phyloP scores from a whole-genome alignment of 2,329 filamentous ascomycete species.

The Sordariomycetes sp. region DNA sequence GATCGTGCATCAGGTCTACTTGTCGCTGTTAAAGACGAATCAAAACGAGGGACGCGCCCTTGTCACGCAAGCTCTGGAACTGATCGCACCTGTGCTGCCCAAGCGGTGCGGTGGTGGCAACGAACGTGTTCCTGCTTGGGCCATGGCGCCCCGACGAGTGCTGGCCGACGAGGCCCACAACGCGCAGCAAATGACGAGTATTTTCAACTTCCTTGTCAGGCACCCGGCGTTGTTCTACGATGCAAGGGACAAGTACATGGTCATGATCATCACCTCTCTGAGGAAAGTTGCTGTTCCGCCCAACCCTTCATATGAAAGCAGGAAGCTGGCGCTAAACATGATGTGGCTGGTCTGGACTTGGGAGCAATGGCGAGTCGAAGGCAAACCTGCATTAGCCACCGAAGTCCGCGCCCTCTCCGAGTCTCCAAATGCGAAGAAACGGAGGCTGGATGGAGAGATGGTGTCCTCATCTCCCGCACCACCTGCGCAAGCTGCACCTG shows the following conservation, averaged over 20 bases:
- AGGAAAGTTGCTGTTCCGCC: constrained; percentile 78
- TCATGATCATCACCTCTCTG: constrained; percentile 80
- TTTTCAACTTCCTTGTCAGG: constrained; percentile 91
- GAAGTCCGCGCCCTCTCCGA: constrained; percentile 39
- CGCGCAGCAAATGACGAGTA: constrained; percentile 89
- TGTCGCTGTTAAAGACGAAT: constrained; percentile 81
- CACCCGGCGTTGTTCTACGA: constrained; percentile 94
- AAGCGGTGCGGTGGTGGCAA: constrained; percentile 65
- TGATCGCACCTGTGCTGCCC: constrained; percentile 88
- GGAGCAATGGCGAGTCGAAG: constrained; percentile 75
- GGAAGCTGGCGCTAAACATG: constrained; percentile 82
- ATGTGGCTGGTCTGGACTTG: constrained; percentile 88
- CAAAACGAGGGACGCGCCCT: constrained; percentile 89
- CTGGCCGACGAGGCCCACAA: constrained; percentile 92
- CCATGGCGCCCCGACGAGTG: constrained; percentile 81
- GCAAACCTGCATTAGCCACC: constrained; percentile 26
- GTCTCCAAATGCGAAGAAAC: constrained; percentile 67
- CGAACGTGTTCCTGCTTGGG: constrained; percentile 77
- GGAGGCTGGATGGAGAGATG: constrained; percentile 59
- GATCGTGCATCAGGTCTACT: constrained; percentile 92
- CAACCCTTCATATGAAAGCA: constrained; percentile 81
- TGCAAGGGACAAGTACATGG: constrained; percentile 81
- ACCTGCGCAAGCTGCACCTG: not conserved
- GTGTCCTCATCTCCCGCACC: constrained; percentile 1
- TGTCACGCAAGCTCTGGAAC: constrained; percentile 87